Percentiles rank a stretch among this genome's conserved stretches.
Evolutionary conservation across 352 stramenopile genomes (phyloP).

Genomic region (Albugo laibachii): DNA sequence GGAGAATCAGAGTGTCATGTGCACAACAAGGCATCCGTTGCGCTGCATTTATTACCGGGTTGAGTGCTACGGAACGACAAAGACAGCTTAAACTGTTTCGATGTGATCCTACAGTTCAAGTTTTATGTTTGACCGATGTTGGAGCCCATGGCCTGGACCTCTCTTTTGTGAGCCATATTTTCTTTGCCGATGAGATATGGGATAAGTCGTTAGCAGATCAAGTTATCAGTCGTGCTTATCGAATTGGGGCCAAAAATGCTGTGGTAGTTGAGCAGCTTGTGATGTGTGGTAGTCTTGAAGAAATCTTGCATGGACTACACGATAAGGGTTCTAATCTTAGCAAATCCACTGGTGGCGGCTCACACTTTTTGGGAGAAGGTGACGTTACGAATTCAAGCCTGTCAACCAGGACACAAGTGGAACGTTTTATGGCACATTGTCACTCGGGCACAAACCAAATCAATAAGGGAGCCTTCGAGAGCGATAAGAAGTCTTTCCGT

Average conservation of each 20-base stretch:
- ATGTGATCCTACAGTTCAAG: conserved; percentile 48
- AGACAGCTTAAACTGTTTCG: conserved; percentile 31
- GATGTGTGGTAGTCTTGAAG: conserved; percentile 74
- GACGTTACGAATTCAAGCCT: not conserved
- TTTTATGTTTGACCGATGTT: conserved; percentile 88
- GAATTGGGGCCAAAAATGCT: conserved; percentile 85
- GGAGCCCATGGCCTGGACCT: conserved; percentile 91
- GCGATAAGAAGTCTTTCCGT: conserved; percentile 12
- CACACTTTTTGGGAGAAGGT: conserved; percentile 3
- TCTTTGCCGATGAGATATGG: conserved; percentile 92
- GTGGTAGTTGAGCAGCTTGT: conserved; percentile 87
- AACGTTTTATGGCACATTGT: not conserved
- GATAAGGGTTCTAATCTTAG: conserved; percentile 7
- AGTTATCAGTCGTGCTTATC: conserved; percentile 88
- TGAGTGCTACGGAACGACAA: conserved; percentile 23
- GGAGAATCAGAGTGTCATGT: conserved; percentile 44
- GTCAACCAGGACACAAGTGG: not conserved
- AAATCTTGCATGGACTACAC: conserved; percentile 33
- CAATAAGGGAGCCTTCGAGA: not conserved
- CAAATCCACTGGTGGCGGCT: conserved; percentile 1
- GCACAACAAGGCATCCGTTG: conserved; percentile 38
- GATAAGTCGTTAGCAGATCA: conserved; percentile 91
- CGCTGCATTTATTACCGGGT: conserved; percentile 38
- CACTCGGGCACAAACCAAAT: conserved; percentile 7
- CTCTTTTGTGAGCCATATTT: conserved; percentile 97